These are phyloP conservation scores for Hypericum androsaemum DNA, from an alignment of 345 rosid species.

Conservation along the genomic window DNA sequence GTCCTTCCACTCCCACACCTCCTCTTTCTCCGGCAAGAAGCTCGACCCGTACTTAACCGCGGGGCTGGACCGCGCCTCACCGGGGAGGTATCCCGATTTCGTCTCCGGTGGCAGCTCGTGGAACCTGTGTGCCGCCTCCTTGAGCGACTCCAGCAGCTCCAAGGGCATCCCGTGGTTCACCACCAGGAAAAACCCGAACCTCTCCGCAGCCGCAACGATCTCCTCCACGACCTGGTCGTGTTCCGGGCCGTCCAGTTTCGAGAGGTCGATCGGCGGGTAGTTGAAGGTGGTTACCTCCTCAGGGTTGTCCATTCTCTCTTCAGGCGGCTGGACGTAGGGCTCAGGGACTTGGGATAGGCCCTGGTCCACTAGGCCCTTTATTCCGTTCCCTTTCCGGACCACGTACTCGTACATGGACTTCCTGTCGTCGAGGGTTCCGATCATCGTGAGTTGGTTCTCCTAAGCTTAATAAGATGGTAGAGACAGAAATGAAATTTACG, in stretches of 20 bases:
- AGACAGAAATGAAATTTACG: too few relatives aligned
- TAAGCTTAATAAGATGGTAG: too few relatives aligned
- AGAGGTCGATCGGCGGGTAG: constrained; percentile 6
- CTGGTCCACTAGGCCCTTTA: neutral
- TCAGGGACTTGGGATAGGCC: neutral
- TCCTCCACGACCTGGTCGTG: constrained; percentile 10
- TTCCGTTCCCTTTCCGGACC: neutral
- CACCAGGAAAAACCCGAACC: constrained; percentile 26
- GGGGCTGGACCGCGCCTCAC: constrained; percentile 5
- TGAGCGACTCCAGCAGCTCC: constrained; percentile 9
- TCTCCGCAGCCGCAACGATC: constrained; percentile 15
- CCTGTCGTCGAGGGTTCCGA: too few relatives aligned
- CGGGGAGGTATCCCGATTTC: constrained; percentile 14
- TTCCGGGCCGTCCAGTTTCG: constrained; percentile 3
- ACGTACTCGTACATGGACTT: too few relatives aligned
- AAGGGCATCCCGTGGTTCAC: constrained; percentile 22
- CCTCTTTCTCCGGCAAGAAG: constrained; percentile 12
- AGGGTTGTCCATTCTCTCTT: neutral
- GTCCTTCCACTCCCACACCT: constrained; percentile 22
- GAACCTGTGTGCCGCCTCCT: constrained; percentile 18
- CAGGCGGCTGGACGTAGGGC: neutral
- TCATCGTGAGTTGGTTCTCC: too few relatives aligned
- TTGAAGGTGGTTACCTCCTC: neutral
- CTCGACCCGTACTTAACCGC: constrained; percentile 16
- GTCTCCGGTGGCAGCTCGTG: constrained; percentile 11